Conservation (phyloP, 805 yeast genomes). For the Kregervanrija fluxuum region DNA sequence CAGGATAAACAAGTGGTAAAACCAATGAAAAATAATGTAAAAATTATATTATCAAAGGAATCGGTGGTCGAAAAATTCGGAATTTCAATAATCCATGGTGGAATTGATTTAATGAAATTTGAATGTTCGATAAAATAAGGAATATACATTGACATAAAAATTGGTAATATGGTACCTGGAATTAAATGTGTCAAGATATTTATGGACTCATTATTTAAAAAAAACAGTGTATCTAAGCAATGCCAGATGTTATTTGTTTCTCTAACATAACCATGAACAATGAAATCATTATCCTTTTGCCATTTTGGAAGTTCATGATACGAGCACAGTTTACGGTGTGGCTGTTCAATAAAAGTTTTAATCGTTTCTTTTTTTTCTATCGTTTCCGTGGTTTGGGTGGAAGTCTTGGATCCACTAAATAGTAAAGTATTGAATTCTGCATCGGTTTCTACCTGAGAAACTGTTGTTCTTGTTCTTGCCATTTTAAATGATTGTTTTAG, state of each 20-base stretch:
- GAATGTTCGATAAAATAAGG: constrained; percentile 17
- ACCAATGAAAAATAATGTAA: constrained; percentile 39
- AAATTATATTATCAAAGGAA: constrained; percentile 32
- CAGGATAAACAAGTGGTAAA: constrained; percentile 37
- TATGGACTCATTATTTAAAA: constrained; percentile 46
- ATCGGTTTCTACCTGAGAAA: no score
- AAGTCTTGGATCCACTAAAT: no score
- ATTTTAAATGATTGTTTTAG: not conserved
- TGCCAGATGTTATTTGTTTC: constrained; percentile 35
- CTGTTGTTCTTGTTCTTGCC: not conserved
- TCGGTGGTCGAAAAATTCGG: constrained; percentile 22
- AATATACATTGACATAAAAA: constrained; percentile 13
- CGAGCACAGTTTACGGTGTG: constrained; percentile 12
- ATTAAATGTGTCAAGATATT: constrained; percentile 45
- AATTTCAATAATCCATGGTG: constrained; percentile 19
- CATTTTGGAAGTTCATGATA: constrained; percentile 44
- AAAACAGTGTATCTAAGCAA: constrained; percentile 36
- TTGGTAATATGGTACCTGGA: constrained; percentile 33
- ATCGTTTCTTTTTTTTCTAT: no score
- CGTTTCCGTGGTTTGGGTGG: no score
- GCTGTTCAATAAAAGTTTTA: not conserved
- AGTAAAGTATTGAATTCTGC: no score
- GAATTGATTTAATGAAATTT: constrained; percentile 16
- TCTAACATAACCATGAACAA: constrained; percentile 42
- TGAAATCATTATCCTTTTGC: constrained; percentile 52